Percentiles rank a stretch among this genome's conserved stretches.
These are phyloP conservation scores for Ilex asprella DNA, from an alignment of 257 asterid genomes.

Conservation along the genomic window DNA sequence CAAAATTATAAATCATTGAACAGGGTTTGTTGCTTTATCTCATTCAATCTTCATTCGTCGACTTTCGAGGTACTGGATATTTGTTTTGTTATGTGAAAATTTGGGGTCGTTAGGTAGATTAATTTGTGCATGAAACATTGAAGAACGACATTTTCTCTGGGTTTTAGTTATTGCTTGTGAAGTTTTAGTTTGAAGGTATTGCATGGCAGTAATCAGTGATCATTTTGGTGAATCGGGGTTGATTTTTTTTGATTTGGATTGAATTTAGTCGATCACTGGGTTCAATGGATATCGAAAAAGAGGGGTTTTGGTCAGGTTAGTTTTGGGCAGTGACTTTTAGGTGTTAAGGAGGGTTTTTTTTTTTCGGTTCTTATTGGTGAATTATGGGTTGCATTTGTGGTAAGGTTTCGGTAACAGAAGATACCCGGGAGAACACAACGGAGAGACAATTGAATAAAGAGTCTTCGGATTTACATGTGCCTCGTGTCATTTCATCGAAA, in stretches of 20 bases:
- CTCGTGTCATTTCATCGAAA: constrained; percentile 40
- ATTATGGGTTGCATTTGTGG: constrained; percentile 81
- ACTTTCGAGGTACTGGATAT: constrained; percentile 8
- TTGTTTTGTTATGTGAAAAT: constrained; percentile 21
- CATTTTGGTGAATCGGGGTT: constrained; percentile 17
- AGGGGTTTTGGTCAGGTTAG: constrained; percentile 13
- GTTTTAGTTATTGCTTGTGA: constrained; percentile 10
- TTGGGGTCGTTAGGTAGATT: constrained; percentile 8
- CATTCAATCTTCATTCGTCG: constrained; percentile 3
- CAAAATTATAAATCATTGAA: constrained; percentile 10
- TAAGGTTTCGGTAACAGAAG: constrained; percentile 49
- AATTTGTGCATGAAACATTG: constrained; percentile 3
- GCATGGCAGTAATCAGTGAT: constrained; percentile 14
- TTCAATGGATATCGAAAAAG: constrained; percentile 16
- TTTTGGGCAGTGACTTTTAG: constrained; percentile 18
- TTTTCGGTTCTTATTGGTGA: constrained; percentile 10
- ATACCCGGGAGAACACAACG: constrained; percentile 46
- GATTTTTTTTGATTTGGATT: constrained; percentile 5
- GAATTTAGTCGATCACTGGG: constrained; percentile 10
- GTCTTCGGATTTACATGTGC: constrained; percentile 41
- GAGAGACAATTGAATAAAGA: constrained; percentile 51
- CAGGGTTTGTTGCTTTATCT: constrained; percentile 9
- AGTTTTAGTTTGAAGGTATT: constrained; percentile 10
- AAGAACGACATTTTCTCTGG: constrained; percentile 9
- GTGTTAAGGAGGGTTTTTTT: constrained; percentile 15